Percentiles rank a stretch among this genome's conserved stretches.
These are phyloP conservation scores for Gonapodya prolifera DNA, from an alignment of 192 early-diverging fungal species.

Conservation along the genomic window DNA sequence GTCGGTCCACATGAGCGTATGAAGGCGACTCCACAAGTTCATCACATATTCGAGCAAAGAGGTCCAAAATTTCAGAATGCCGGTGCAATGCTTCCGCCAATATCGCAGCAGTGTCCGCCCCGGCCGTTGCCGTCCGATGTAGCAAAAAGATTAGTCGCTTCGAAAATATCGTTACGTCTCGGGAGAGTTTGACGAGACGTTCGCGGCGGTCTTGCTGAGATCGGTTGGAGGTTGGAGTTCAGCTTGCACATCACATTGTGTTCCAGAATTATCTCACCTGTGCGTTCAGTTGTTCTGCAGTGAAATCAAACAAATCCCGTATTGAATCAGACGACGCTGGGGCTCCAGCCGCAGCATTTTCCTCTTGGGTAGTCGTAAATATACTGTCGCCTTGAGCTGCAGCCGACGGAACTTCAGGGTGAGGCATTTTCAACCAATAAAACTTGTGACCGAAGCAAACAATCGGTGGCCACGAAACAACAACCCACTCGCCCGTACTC, in stretches of 20 bases:
- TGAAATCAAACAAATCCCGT: background rate
- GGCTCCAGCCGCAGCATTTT: no score
- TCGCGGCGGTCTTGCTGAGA: constrained; percentile 36
- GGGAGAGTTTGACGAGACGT: constrained; percentile 30
- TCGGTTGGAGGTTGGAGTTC: no score
- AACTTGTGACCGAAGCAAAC: no score
- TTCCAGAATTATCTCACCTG: background rate
- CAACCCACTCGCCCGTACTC: no score
- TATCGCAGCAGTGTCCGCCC: constrained; percentile 14
- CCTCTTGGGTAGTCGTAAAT: no score
- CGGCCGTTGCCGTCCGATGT: constrained; percentile 15
- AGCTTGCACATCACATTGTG: background rate
- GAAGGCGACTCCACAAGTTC: constrained; percentile 28
- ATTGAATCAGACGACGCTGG: background rate
- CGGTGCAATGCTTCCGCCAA: constrained; percentile 22
- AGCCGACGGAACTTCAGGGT: no score
- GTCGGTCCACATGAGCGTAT: no score
- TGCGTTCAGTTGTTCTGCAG: no score
- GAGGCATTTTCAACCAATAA: no score
- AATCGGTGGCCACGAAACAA: no score
- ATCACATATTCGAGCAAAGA: constrained; percentile 16
- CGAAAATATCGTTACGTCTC: constrained; percentile 31
- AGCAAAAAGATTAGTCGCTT: constrained; percentile 35
- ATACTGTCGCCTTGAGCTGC: no score
- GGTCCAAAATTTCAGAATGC: constrained; percentile 17